These are phyloP conservation scores for Prototheca wickerhamii DNA, from an alignment of 163 green algal genomes.

Conservation along the genomic window DNA sequence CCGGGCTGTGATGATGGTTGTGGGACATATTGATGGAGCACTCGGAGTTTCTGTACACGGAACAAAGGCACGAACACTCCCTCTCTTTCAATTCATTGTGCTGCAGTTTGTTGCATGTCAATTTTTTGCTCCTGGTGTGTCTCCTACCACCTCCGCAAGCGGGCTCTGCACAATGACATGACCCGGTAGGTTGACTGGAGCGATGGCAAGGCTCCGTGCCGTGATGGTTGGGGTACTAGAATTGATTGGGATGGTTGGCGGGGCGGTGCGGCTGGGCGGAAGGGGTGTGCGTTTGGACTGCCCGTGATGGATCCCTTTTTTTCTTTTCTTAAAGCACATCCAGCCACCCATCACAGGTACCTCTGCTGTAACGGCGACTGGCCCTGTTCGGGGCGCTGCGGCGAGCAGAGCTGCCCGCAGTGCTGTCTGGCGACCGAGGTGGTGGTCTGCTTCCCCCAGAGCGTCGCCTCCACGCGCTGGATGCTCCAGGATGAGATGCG, in stretches of 20 bases:
- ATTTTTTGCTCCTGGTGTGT: conserved; percentile 55
- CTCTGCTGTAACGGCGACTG: conserved; percentile 74
- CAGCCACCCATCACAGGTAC: conserved; percentile 35
- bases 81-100: background rate
- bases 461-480: conserved; percentile 73
- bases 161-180: conserved; percentile 73
- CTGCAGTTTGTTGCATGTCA: conserved; percentile 28
- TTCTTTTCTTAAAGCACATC: background rate
- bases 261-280: no score
- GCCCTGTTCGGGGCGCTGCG: conserved; percentile 67
- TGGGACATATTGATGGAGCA: background rate
- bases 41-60: no score
- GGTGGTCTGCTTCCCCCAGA: conserved; percentile 68
- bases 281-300: no score
- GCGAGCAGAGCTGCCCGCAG: conserved; percentile 57
- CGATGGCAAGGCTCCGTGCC: no score
- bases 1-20: background rate
- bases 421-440: conserved; percentile 64
- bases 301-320: no score
- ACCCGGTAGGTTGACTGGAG: conserved; percentile 6
- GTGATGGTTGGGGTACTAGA: no score
- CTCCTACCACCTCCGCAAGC: conserved; percentile 61
- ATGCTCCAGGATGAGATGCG: conserved; percentile 87
- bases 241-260: no score
- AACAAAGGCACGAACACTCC: background rate